Evolutionary conservation across 257 asterid species (phyloP).

Genomic region (Solanum medicagineum): DNA sequence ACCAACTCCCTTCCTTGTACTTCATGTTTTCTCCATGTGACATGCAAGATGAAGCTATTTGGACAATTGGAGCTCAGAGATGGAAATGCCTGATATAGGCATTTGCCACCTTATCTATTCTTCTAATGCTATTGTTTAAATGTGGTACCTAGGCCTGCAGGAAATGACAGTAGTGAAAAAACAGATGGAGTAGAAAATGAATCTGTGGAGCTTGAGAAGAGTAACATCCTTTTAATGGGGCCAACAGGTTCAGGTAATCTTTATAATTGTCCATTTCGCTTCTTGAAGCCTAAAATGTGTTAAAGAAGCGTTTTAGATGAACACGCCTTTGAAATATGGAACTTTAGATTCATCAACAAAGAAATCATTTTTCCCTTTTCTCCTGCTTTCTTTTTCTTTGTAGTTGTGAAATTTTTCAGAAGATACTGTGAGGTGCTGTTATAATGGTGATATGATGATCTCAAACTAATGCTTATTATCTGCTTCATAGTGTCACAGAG

Average conservation of each 20-base stretch:
- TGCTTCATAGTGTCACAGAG: not conserved
- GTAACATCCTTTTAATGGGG: slow-evolving; percentile 97
- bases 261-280: not conserved
- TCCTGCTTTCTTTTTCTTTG: not conserved
- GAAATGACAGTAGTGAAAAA: slow-evolving; percentile 37
- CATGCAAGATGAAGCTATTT: not conserved
- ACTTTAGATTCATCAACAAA: not conserved
- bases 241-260: slow-evolving; percentile 99
- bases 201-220: slow-evolving; percentile 88
- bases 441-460: not conserved
- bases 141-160: slow-evolving; percentile 70
- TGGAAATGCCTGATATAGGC: not conserved
- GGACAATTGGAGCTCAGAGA: not conserved
- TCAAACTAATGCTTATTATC: not conserved
- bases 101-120: not conserved
- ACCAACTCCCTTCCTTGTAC: not conserved
- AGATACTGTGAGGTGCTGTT: not conserved
- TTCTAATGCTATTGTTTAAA: slow-evolving; percentile 3
- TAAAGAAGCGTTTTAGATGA: not conserved
- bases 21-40: not conserved
- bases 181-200: slow-evolving; percentile 48
- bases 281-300: not conserved
- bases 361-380: not conserved
- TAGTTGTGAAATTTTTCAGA: not conserved
- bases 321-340: not conserved